phyloP scores from a whole-genome alignment of 2,329 filamentous ascomycete genomes.

The Fusarium sp. region DNA sequence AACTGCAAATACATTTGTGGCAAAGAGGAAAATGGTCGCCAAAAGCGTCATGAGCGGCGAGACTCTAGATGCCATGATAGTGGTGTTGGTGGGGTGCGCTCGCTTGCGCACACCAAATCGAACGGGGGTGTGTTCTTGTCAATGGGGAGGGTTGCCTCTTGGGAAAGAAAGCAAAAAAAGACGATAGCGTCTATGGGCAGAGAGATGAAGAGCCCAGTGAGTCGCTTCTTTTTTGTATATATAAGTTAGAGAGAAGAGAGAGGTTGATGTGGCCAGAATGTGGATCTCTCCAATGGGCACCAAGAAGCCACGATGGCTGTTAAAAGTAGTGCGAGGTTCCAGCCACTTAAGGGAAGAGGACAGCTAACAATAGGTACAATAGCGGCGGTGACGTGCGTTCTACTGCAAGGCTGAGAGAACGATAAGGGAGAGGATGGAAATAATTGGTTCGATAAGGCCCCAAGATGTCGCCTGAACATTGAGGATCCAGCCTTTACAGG shows the following conservation, averaged over 20 bases:
- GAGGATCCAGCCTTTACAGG: conserved; percentile 18
- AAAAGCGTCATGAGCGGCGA: conserved; percentile 57
- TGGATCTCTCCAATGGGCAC: conserved; percentile 40
- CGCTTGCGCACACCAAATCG: conserved; percentile 40
- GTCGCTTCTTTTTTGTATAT: conserved; percentile 26
- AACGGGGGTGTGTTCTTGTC: conserved; percentile 26
- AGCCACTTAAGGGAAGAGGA: conserved; percentile 53
- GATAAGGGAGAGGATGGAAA: conserved; percentile 3
- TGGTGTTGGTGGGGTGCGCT: conserved; percentile 46
- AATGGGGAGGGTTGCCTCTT: conserved; percentile 28
- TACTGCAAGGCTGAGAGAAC: conserved; percentile 48
- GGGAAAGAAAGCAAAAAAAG: conserved; percentile 28
- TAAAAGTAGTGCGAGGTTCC: conserved; percentile 41
- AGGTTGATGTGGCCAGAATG: conserved; percentile 56
- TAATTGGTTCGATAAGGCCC: conserved; percentile 45
- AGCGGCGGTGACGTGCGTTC: conserved; percentile 40
- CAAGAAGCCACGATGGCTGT: conserved; percentile 51
- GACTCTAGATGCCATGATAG: conserved; percentile 53
- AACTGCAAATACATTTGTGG: conserved; percentile 64
- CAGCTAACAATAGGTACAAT: conserved; percentile 50
- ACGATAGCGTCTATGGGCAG: conserved; percentile 38
- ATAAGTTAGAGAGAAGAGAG: conserved; percentile 36
- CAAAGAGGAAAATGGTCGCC: conserved; percentile 54
- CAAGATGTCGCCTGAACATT: conserved; percentile 30
- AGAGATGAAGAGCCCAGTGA: conserved; percentile 29